Percentiles rank a stretch among this genome's conserved stretches.
phyloP scores from a whole-genome alignment of 2,329 filamentous ascomycete species.

The Penicillium sp. region DNA sequence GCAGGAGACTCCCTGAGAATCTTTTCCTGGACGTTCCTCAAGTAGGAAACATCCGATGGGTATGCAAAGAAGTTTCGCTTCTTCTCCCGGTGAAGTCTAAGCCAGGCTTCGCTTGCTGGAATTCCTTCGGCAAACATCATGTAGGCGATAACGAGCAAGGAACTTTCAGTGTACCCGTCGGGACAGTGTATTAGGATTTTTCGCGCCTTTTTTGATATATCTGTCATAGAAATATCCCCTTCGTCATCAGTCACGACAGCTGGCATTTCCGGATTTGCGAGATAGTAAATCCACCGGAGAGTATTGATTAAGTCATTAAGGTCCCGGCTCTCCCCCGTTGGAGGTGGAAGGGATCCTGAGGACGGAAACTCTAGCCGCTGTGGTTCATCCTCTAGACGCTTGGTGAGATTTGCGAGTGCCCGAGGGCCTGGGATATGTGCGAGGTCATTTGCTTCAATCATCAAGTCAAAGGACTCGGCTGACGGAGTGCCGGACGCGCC shows the following conservation, averaged over 20 bases:
- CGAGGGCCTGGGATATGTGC: conserved; percentile 74
- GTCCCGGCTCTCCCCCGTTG: conserved; percentile 81
- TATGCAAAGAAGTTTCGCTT: conserved; percentile 96
- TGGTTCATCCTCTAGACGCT: conserved; percentile 57
- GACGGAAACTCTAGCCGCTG: conserved; percentile 82
- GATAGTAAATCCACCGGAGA: conserved; percentile 86
- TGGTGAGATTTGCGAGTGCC: conserved; percentile 67
- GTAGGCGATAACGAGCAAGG: conserved; percentile 86
- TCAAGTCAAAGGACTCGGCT: conserved; percentile 70
- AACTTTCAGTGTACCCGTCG: conserved; percentile 95
- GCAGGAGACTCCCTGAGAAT: conserved; percentile 63
- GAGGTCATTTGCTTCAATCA: conserved; percentile 87
- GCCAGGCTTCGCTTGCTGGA: conserved; percentile 83
- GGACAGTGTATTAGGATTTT: conserved; percentile 90
- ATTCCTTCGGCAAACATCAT: conserved; percentile 88
- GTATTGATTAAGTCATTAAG: conserved; percentile 83
- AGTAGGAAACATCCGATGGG: conserved; percentile 80
- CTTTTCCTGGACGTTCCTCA: conserved; percentile 76
- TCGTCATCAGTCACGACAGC: conserved; percentile 53
- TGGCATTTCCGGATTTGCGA: conserved; percentile 67
- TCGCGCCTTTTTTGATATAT: conserved; percentile 51
- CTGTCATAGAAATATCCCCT: conserved; percentile 61
- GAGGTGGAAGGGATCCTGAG: conserved; percentile 87
- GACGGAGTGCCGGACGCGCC: conserved; percentile 52
- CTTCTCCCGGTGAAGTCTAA: conserved; percentile 78